Percentiles rank a stretch among this genome's conserved stretches.
phyloP scores from a whole-genome alignment of 176 grass and related monocot species.

The Avena sativa region DNA sequence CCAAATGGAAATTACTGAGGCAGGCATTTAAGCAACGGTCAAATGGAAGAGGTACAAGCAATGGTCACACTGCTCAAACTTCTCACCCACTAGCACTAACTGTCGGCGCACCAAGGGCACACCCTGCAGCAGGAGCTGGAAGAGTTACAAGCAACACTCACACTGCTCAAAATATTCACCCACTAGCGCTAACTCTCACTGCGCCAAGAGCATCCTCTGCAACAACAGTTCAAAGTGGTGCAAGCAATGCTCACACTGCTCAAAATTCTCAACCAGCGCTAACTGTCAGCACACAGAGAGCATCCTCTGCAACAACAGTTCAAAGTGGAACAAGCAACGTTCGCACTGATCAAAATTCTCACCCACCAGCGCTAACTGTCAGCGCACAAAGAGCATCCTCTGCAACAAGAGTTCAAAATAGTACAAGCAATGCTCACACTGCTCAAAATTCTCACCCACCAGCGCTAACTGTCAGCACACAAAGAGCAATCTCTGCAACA shows the following conservation, averaged over 20 bases:
- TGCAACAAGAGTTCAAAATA: background rate
- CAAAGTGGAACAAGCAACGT: background rate
- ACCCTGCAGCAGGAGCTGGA: background rate
- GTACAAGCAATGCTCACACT: background rate
- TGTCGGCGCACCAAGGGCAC: background rate
- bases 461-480: background rate
- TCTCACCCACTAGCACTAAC: background rate
- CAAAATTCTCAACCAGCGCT: background rate
- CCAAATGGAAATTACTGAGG: slow-evolving; percentile 65
- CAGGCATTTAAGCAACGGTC: slow-evolving; percentile 43
- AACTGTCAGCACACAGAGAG: background rate
- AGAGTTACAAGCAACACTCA: background rate
- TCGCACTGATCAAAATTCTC: background rate
- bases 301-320: background rate
- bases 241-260: background rate
- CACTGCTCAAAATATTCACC: background rate
- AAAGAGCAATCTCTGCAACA: background rate
- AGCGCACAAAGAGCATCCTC: background rate
- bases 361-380: background rate
- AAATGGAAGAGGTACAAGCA: slow-evolving; percentile 11
- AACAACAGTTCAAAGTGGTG: background rate
- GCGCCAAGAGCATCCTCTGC: background rate
- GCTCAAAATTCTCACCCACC: background rate
- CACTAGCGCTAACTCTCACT: background rate
- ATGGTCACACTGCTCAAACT: background rate